These are phyloP conservation scores for Colletotrichum sp. DNA, from an alignment of 2,329 filamentous ascomycete species.

Conservation along the genomic window DNA sequence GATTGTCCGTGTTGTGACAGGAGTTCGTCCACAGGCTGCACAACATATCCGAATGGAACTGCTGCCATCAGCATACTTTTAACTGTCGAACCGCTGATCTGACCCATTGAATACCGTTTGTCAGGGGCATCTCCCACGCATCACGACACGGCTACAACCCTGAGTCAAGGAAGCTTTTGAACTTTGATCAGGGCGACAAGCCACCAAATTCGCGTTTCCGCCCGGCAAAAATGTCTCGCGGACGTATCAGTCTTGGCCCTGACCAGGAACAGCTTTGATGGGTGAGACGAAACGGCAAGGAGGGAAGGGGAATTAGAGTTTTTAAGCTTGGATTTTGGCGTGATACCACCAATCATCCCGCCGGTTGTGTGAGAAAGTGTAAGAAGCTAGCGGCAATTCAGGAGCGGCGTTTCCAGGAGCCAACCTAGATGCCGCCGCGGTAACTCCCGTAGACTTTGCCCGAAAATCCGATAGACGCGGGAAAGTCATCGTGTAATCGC, in stretches of 20 bases:
- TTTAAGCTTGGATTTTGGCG: not conserved
- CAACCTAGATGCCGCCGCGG: not conserved
- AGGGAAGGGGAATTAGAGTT: not conserved
- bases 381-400: not conserved
- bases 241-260: not conserved
- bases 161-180: not conserved
- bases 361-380: not conserved
- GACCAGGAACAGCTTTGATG: not conserved
- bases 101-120: not conserved
- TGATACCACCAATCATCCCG: not conserved
- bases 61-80: not conserved
- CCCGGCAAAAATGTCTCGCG: not conserved
- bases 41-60: accelerated
- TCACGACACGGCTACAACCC: not conserved
- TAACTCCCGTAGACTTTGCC: not conserved
- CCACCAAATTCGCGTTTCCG: not conserved
- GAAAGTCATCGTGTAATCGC: not conserved
- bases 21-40: not conserved
- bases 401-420: not conserved
- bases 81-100: not conserved
- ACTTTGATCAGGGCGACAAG: not conserved
- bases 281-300: not conserved
- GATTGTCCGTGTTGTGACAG: not conserved
- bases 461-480: not conserved
- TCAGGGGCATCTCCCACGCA: not conserved